phyloP scores from a whole-genome alignment of 805 yeast genomes.

The Ogataea angusta region DNA sequence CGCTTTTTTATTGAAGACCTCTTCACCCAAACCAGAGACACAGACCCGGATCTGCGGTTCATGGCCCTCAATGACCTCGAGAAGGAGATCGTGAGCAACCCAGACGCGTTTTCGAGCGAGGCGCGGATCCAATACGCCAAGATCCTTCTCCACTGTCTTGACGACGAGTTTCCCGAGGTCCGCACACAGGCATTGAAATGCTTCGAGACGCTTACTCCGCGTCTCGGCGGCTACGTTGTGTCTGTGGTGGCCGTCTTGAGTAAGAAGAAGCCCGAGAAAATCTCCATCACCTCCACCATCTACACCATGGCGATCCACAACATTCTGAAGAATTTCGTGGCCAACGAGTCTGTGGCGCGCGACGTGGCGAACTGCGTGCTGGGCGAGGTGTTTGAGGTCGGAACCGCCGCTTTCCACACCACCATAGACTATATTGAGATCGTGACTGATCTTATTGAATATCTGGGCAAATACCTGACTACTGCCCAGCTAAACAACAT shows the following conservation, averaged over 20 bases:
- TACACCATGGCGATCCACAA: conserved; percentile 52
- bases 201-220: conserved; percentile 36
- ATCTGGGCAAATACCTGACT: conserved; percentile 35
- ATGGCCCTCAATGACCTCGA: conserved; percentile 81
- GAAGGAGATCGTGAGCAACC: conserved; percentile 35
- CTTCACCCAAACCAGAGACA: conserved; percentile 50
- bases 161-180: conserved; percentile 67
- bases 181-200: conserved; percentile 70
- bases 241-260: conserved; percentile 31
- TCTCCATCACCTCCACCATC: conserved; percentile 43
- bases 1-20: conserved; percentile 28
- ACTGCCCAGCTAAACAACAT: conserved; percentile 20
- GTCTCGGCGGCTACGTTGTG: conserved; percentile 32
- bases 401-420: conserved; percentile 12
- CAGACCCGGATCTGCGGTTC: conserved; percentile 78
- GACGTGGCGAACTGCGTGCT: conserved; percentile 37
- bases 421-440: conserved; percentile 61
- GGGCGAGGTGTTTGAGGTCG: conserved; percentile 33
- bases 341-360: conserved; percentile 16
- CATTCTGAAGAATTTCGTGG: conserved; percentile 35
- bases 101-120: conserved; percentile 38
- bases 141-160: conserved; percentile 34
- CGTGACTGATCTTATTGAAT: conserved; percentile 50
- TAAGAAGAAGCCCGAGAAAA: conserved; percentile 24
- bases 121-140: conserved; percentile 30